Percentiles rank a stretch among this genome's conserved stretches.
These are phyloP conservation scores for Passalora sequoiae DNA, from an alignment of 2,329 filamentous ascomycete genomes.

Conservation along the genomic window DNA sequence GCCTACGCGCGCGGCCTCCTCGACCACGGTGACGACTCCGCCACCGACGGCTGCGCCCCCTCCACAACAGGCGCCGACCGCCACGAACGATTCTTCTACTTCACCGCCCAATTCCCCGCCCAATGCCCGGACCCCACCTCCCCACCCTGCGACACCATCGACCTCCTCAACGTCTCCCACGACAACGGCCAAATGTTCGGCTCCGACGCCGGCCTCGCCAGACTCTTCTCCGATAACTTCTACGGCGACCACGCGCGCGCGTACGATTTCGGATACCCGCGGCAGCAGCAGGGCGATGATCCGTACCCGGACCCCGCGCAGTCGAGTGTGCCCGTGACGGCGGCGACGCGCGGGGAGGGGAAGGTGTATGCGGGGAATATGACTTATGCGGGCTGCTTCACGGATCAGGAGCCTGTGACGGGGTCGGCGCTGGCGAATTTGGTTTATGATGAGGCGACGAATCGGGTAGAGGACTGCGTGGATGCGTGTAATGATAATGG, in stretches of 20 bases:
- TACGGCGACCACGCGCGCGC: constrained; percentile 28
- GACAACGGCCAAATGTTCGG: constrained; percentile 33
- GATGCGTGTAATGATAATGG: constrained; percentile 27
- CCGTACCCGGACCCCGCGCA: constrained; percentile 19
- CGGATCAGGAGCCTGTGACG: constrained; percentile 23
- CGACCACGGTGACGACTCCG: constrained; percentile 33
- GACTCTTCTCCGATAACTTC: constrained; percentile 35
- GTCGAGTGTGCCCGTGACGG: neutral
- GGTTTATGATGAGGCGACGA: constrained; percentile 21
- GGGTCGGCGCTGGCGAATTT: constrained; percentile 22
- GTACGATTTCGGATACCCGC: constrained; percentile 33
- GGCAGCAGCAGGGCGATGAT: constrained; percentile 30
- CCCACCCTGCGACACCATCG: constrained; percentile 30
- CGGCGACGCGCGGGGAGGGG: neutral
- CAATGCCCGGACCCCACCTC: constrained; percentile 23
- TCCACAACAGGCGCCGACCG: constrained; percentile 31
- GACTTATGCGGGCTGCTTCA: constrained; percentile 35
- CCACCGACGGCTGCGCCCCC: constrained; percentile 25
- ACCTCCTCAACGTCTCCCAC: constrained; percentile 30
- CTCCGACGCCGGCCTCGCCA: constrained; percentile 29
- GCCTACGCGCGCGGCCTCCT: constrained; percentile 32
- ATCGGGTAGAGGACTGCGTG: constrained; percentile 29
- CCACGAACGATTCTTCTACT: constrained; percentile 37
- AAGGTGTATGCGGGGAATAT: constrained; percentile 28
- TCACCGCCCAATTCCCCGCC: constrained; percentile 31